Conservation (phyloP, 345 rosid species). For the Aethionema arabicum region DNA sequence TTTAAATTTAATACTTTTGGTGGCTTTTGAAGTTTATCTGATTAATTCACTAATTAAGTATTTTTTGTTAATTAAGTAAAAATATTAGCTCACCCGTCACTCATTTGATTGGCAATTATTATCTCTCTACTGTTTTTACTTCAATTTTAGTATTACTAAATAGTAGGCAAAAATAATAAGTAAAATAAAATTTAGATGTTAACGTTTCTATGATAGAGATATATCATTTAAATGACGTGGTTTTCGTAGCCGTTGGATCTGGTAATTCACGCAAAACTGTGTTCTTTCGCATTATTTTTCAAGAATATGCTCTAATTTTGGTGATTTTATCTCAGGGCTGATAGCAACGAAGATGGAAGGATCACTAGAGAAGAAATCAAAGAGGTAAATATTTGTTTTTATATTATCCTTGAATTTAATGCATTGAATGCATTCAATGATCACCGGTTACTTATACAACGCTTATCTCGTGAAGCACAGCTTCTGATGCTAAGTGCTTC, state of each 20-base stretch:
- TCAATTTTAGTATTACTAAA: slow-evolving; percentile 10
- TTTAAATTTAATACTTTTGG: neutral
- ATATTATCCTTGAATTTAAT: no score
- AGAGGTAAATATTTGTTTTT: slow-evolving; percentile 45
- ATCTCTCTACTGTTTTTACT: slow-evolving; percentile 15
- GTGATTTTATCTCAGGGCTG: slow-evolving; percentile 63
- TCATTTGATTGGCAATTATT: slow-evolving; percentile 10
- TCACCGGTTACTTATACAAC: neutral
- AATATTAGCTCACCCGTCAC: slow-evolving; percentile 25
- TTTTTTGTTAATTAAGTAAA: neutral
- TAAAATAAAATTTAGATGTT: neutral
- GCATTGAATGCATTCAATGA: no score
- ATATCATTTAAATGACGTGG: slow-evolving; percentile 27
- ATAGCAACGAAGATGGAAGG: slow-evolving; percentile 86
- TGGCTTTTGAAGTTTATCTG: neutral
- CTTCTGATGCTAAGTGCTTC: slow-evolving; percentile 95
- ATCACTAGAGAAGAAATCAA: slow-evolving; percentile 84
- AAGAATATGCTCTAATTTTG: neutral
- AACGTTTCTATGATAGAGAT: neutral
- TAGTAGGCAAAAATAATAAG: slow-evolving; percentile 1
- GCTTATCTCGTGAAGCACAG: slow-evolving; percentile 44
- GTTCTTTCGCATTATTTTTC: no score
- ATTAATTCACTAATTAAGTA: slow-evolving; percentile 5
- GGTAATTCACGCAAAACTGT: slow-evolving; percentile 33
- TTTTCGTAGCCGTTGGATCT: slow-evolving; percentile 35